Evolutionary conservation across 805 yeast genomes (phyloP), one percentile per base, ranked within the genome.

Genomic region (Candida methanosorbosa): DNA sequence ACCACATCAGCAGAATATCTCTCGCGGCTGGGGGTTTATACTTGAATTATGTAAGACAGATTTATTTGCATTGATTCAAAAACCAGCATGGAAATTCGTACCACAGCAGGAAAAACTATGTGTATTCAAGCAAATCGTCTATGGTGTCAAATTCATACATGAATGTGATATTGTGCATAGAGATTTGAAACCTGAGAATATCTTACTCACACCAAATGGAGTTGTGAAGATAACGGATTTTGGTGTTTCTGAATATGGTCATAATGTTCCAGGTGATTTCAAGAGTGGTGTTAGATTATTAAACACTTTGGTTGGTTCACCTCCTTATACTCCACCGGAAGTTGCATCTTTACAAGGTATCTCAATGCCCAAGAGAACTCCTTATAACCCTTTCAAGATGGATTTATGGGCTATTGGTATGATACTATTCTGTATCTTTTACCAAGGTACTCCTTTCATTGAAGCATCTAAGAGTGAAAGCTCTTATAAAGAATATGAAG

Each of bases 111-210:
- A 81, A 49, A 75, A 73, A 42, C 69, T 64, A 43, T 81, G 90
- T 52, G 44, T 81, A n/a, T 82, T 82, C 57, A 82, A 81, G 53
- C 94, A 82, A 52, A 63, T 80, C 27, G 68, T 73, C 3, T 66
- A 68, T 43, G 94, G 86, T 8, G 50, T 82, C 21, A 74, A 70
- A 43, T 80, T 63, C 44, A 64, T 90, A 41, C 98, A 90, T 54
- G 64, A 68, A 27, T 63, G 69, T 45, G 76, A 88, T 59, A 82
- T 90, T 48, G 96, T 88, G 15, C 97, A 90, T 56, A 71, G 97
- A 38, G 98, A 90, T 57, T 67, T 90, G 50, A 90, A 90, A 61
- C 97, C 97, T 6, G 98, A 90, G 54, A 90, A 90, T 58, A 66
- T 90, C 32, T 66, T 90, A 30, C 79, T 85, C 46, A 63, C 83